phyloP scores from a whole-genome alignment of 2,329 filamentous ascomycete species.

The Epichloe bromicola region DNA sequence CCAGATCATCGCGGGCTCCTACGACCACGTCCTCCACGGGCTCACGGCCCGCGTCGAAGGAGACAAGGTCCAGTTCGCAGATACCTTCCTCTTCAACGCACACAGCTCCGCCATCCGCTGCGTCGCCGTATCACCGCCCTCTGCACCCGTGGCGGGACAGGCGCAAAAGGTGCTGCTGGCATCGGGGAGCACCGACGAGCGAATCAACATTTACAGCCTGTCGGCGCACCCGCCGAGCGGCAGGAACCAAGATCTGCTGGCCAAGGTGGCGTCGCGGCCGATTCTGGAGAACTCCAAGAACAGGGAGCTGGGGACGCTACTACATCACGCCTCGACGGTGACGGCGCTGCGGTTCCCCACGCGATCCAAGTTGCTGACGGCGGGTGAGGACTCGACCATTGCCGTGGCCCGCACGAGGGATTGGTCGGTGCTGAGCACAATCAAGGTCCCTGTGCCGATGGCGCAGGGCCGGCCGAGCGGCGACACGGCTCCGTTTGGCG shows the following conservation, averaged over 20 bases:
- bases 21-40: constrained; percentile 86
- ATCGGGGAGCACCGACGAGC: constrained; percentile 83
- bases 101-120: constrained; percentile 84
- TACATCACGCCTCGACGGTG: constrained; percentile 76
- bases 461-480: constrained; percentile 69
- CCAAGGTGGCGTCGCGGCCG: constrained; percentile 55
- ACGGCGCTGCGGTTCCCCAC: constrained; percentile 73
- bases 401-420: constrained; percentile 78
- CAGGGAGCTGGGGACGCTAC: constrained; percentile 70
- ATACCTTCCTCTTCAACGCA: constrained; percentile 92
- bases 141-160: constrained; percentile 45
- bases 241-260: constrained; percentile 46
- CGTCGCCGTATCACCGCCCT: constrained; percentile 70
- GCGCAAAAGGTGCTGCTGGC: constrained; percentile 79
- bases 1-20: constrained; percentile 85
- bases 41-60: constrained; percentile 57
- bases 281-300: constrained; percentile 79
- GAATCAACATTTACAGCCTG: constrained; percentile 87
- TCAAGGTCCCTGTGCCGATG: constrained; percentile 81
- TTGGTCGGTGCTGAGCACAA: constrained; percentile 74
- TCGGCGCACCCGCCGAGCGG: constrained; percentile 53
- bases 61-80: constrained; percentile 54
- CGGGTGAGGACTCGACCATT: constrained; percentile 82
- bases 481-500: constrained; percentile 74
- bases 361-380: constrained; percentile 74